Evolutionary conservation across 768 basidiomycete genomes (phyloP), one percentile per base, ranked within the genome.

Genomic region (Calocera cornea): DNA sequence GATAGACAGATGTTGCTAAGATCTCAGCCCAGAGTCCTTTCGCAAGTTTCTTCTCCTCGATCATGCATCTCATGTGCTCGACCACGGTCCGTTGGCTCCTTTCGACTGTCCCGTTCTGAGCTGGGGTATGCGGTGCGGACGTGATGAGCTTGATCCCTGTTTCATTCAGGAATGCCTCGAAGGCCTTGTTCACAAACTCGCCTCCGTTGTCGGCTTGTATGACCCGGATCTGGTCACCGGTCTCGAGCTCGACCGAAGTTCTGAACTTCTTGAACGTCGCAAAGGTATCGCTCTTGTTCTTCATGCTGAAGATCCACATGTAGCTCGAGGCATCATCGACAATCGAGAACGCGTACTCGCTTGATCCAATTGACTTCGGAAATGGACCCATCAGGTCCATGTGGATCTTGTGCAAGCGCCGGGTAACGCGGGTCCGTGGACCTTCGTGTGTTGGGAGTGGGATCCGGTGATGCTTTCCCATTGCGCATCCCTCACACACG

Each of bases 31-130:
- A 66, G 34, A 66, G 49, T 2, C 34, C 31, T 3, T 22, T 49
- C 11, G 65, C 41, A 5, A 66, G 65, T 5, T 27, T n/a, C 14
- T 41, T 49, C 65, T 66, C 41, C 41, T 29, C 34, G 27, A 66
- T 41, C 41, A 66, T 24, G 24, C 41, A 33, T 8, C 34, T 10
- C n/a, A 40, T 41, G 22, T 40, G 36, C 22, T 67, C 41, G n/a
- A 67, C 33, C 22, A 67, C 27, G 22, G 33, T 64, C 14, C 54
- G 3, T 22, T 64, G 24, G 33, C 50, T 40, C n/a, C 65, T 27
- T 34, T 66, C 65, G 12, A 49, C 65, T 34, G 66, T 64, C 2
- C 69, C 69, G 50, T 70, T 70, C 67, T 67, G 83, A 86, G 44
- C 44, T 47, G 44, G 44, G 16, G 44, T 47, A 19, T 47, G 44